A percentile compares a stretch with the other conserved stretches of the same genome.
These are phyloP conservation scores for Malbranchea cinnamomea DNA, from an alignment of 2,329 filamentous ascomycete genomes.

Conservation along the genomic window DNA sequence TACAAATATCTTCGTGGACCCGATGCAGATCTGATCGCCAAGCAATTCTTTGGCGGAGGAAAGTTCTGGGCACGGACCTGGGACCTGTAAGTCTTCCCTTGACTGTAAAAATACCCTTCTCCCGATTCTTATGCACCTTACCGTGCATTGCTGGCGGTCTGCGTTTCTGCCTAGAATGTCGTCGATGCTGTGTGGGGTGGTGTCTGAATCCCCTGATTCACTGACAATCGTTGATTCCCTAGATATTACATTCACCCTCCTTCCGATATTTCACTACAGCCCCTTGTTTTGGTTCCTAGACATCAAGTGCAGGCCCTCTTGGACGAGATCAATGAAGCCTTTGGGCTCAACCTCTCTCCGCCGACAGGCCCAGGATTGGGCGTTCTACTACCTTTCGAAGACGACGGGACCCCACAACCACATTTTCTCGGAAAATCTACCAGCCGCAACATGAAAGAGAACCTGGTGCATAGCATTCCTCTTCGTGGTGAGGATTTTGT, in stretches of 20 bases:
- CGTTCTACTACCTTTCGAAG: constrained; percentile 48
- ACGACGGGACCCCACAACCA: constrained; percentile 47
- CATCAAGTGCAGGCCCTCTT: constrained; percentile 52
- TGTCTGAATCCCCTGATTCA: constrained; percentile 2
- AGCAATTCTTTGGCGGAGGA: constrained; percentile 25
- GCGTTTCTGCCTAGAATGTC: too few relatives aligned
- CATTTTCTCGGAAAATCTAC: constrained; percentile 48
- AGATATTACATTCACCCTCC: constrained; percentile 56
- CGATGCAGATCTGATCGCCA: constrained; percentile 19
- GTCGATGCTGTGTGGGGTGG: neutral
- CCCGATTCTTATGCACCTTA: neutral
- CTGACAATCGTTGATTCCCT: constrained; percentile 6
- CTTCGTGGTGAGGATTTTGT: constrained; percentile 19
- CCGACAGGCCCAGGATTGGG: constrained; percentile 39
- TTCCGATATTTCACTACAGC: constrained; percentile 29
- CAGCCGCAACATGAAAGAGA: constrained; percentile 29
- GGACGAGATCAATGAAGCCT: constrained; percentile 42
- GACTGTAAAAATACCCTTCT: neutral
- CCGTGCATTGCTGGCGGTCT: neutral
- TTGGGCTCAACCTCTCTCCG: constrained; percentile 40
- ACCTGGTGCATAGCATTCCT: constrained; percentile 22
- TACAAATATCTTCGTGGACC: constrained; percentile 26
- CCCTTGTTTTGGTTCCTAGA: constrained; percentile 53
- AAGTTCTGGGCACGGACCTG: constrained; percentile 44
- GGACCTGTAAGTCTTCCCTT: constrained; percentile 52